Percentiles rank a stretch among this genome's conserved stretches.
Conservation (phyloP, 78 protist genomes). For the Anaeramoeba flamelloides region DNA sequence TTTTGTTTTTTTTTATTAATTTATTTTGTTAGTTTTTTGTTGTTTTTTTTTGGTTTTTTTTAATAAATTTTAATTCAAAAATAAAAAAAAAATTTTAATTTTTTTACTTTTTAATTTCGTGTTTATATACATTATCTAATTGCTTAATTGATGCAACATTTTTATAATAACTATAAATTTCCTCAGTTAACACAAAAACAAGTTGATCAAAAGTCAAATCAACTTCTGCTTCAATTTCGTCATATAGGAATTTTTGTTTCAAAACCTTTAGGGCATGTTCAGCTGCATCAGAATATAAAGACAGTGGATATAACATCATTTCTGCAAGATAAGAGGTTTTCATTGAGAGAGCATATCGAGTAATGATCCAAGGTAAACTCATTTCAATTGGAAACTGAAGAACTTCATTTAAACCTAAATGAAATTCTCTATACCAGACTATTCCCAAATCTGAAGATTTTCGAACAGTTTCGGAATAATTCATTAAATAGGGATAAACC, state of each 20-base stretch:
- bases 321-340: constrained; percentile 33
- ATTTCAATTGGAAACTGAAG: constrained; percentile 68
- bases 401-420: constrained; percentile 42
- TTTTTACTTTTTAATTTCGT: no score
- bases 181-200: constrained; percentile 41
- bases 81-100: no score
- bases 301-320: constrained; percentile 47
- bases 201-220: constrained; percentile 67
- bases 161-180: constrained; percentile 46
- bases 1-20: no score
- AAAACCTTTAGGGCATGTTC: constrained; percentile 34
- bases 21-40: constrained; percentile 7
- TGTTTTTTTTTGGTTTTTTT: constrained; percentile 9
- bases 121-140: no score
- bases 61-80: no score
- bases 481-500: no score
- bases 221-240: constrained; percentile 70
- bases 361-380: constrained; percentile 63
- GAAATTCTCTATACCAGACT: constrained; percentile 69
- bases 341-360: constrained; percentile 44
- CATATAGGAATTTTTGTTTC: constrained; percentile 42
- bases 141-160: constrained; percentile 26
- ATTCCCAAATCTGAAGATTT: constrained; percentile 49
- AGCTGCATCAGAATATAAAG: constrained; percentile 68
- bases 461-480: constrained; percentile 22